Conservation (phyloP, 2,329 filamentous ascomycete genomes). For the Tolypocladium capitatum region DNA sequence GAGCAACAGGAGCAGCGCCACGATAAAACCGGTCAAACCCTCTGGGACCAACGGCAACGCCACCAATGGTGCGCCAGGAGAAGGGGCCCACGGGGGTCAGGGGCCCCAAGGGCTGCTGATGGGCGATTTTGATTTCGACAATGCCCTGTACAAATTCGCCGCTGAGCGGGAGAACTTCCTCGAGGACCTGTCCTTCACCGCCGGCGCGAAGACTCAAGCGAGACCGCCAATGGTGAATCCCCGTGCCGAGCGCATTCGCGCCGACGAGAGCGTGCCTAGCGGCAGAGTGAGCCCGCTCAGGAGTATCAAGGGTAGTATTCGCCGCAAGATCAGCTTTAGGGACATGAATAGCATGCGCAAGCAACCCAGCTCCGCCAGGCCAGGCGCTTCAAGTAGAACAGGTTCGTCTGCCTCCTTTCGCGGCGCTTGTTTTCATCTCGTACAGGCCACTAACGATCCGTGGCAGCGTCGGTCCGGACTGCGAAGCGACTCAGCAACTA, state of each 20-base stretch:
- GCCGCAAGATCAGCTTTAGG: conserved; percentile 80
- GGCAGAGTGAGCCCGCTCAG: conserved; percentile 42
- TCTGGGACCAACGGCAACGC: conserved; percentile 12
- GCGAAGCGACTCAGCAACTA: conserved; percentile 89
- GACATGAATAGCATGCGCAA: conserved; percentile 94
- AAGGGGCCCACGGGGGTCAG: conserved; percentile 9
- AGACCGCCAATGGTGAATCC: conserved; percentile 63
- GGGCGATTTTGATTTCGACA: conserved; percentile 80
- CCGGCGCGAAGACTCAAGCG: conserved; percentile 62
- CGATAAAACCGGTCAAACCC: conserved; percentile 36
- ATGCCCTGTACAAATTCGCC: conserved; percentile 85
- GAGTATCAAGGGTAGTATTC: conserved; percentile 68
- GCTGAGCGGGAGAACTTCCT: conserved; percentile 89
- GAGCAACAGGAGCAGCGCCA: conserved; percentile 55
- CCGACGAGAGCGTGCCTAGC: conserved; percentile 48
- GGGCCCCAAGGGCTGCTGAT: conserved; percentile 14
- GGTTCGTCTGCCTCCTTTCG: conserved; percentile 23
- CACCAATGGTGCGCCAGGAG: conserved; percentile 14
- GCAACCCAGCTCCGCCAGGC: conserved; percentile 62
- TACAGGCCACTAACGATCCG: conserved; percentile 13
- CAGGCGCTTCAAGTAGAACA: conserved; percentile 39
- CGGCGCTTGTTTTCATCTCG: conserved; percentile 1
- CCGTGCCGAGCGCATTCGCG: conserved; percentile 68
- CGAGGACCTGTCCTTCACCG: conserved; percentile 79
- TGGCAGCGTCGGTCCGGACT: conserved; percentile 56